Evolutionary conservation across 805 yeast species (phyloP), one percentile per base, ranked within the genome.

Genomic region (Barnettozyma salicaria): DNA sequence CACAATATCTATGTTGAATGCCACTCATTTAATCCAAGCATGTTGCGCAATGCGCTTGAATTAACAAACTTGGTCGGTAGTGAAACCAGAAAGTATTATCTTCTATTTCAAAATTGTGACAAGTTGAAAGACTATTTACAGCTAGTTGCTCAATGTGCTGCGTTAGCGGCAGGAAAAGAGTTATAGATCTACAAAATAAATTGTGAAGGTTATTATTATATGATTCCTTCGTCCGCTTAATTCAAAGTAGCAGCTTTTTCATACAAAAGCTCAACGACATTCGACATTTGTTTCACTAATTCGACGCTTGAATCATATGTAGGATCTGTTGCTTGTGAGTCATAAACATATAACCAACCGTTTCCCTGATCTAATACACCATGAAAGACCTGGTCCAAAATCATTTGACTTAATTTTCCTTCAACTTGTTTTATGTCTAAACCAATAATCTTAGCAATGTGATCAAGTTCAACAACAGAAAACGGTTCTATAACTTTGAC

Each of bases 321-420:
- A 27, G 84, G 84, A 60, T 92, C 97, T 44, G 78, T 77, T 54
- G 76, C 78, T 28, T 96, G 95, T 57, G 88, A 84, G 41, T 87
- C 95, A 55, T 85, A 92, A 41, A 92, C 76, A 48, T 87, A 80
- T 52, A 92, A 72, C 96, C 97, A 92, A 7, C 98, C 98, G 58
- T 89, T 89, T 32, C 97, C 97, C 67, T 92, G 99, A 61, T 92
- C 98, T 49, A 92, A 70, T 25, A 92, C 97, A 32, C 98, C 99
- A 56, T 80, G 83, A 52, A 92, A 87, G n/a, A 88, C 84, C 54
- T 86, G 82, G 62, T 92, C 98, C 52, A 92, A 72, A 50, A 92
- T 90, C 97, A 92, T 90, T 62, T 90, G 97, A 33, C 94, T 80
- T 46, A 92, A 70, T 60, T 92, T 92, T 16, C 94, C 94, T 64